Evolutionary conservation across 106 monocot species (phyloP).

Genomic region (Acorus calamus): DNA sequence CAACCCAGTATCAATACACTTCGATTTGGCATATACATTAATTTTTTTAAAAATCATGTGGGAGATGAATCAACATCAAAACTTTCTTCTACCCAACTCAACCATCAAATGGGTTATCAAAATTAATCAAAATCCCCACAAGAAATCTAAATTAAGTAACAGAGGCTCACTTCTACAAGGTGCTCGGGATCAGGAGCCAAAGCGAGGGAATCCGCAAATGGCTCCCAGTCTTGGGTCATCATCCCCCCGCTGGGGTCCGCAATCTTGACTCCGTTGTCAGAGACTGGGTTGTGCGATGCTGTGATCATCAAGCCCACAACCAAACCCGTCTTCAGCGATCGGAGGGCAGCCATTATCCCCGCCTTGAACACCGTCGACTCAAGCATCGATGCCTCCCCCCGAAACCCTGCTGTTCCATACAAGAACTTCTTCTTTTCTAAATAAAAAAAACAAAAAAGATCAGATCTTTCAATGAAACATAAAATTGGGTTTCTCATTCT

Average conservation of each 20-base stretch:
- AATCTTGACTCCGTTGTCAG: slow-evolving; percentile 87
- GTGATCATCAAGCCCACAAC: slow-evolving; percentile 74
- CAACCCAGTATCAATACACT: too few species aligned
- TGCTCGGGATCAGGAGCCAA: slow-evolving; percentile 45
- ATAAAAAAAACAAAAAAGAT: neutral
- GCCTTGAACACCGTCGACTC: slow-evolving; percentile 61
- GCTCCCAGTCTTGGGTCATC: slow-evolving; percentile 84
- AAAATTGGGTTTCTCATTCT: too few species aligned
- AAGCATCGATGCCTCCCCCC: slow-evolving; percentile 48
- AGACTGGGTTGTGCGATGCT: slow-evolving; percentile 77
- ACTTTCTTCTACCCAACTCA: too few species aligned
- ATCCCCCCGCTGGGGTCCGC: slow-evolving; percentile 83
- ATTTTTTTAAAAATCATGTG: too few species aligned
- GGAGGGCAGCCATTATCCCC: slow-evolving; percentile 69
- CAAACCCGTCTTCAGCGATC: slow-evolving; percentile 58
- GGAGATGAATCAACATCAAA: too few species aligned
- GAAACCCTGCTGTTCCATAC: slow-evolving; percentile 90
- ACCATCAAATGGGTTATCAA: too few species aligned
- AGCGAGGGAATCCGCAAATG: slow-evolving; percentile 78
- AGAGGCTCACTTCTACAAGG: slow-evolving; percentile 39
- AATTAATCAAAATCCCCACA: too few species aligned
- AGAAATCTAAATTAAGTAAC: neutral
- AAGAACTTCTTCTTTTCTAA: slow-evolving; percentile 41
- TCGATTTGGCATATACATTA: too few species aligned
- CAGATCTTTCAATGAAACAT: neutral